Percentiles rank a stretch among this genome's conserved stretches.
phyloP scores from a whole-genome alignment of 2,329 filamentous ascomycete species.

The Penicillium hordei region DNA sequence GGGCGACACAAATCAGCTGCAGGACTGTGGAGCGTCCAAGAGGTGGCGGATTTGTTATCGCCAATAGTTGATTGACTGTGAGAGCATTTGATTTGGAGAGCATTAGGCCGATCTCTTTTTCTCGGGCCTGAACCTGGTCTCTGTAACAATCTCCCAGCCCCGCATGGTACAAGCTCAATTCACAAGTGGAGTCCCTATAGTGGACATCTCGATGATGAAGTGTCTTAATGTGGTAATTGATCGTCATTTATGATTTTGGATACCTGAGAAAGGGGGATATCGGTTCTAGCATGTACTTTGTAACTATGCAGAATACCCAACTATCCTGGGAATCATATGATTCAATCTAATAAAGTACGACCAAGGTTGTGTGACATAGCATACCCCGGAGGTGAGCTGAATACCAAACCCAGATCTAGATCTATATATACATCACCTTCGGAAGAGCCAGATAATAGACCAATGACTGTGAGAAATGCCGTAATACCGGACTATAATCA shows the following conservation, averaged over 20 bases:
- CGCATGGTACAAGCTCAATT: slow-evolving; percentile 23
- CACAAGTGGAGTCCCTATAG: slow-evolving; percentile 4
- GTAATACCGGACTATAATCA: neutral
- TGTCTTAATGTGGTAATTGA: slow-evolving; percentile 20
- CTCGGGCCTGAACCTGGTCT: slow-evolving; percentile 6
- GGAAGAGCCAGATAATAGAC: neutral
- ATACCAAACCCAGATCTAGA: neutral
- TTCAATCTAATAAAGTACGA: no score
- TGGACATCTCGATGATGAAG: slow-evolving; percentile 7
- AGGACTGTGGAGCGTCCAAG: slow-evolving; percentile 24
- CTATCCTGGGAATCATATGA: neutral
- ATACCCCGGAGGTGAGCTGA: neutral
- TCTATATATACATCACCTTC: neutral
- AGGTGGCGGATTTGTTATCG: slow-evolving; percentile 29
- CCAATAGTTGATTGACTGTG: slow-evolving; percentile 28
- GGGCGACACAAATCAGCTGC: slow-evolving; percentile 23
- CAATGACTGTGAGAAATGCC: neutral
- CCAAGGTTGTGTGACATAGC: neutral
- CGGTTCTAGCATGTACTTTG: neutral
- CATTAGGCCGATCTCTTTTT: slow-evolving; percentile 21
- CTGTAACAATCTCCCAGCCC: slow-evolving; percentile 17
- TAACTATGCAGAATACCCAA: neutral
- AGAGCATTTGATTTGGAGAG: slow-evolving; percentile 18
- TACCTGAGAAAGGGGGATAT: slow-evolving; percentile 13
- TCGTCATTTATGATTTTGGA: slow-evolving; percentile 12